Percentiles rank a stretch among this genome's conserved stretches.
Evolutionary conservation across 75 land plant genomes (phyloP).

Genomic region (Selaginella moellendorffii): DNA sequence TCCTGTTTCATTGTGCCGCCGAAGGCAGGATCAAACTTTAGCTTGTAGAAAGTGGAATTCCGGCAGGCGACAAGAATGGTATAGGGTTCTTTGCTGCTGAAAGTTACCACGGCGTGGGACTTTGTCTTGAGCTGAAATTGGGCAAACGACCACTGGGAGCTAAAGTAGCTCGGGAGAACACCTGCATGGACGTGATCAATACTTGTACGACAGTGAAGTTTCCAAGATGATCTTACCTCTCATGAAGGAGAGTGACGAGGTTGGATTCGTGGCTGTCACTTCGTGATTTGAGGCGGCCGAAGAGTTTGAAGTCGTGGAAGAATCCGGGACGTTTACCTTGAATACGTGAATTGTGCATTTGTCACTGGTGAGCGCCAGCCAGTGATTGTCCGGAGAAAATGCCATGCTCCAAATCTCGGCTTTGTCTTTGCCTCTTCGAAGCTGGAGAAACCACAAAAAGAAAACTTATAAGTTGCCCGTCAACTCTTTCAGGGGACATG

Average conservation of each 20-base stretch:
- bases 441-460: slow-evolving; percentile 25
- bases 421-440: slow-evolving; percentile 75
- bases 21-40: slow-evolving; percentile 48
- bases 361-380: slow-evolving; percentile 91
- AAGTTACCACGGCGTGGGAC: slow-evolving; percentile 50
- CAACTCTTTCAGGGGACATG: not conserved
- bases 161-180: slow-evolving; percentile 75
- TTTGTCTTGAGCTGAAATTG: slow-evolving; percentile 68
- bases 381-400: slow-evolving; percentile 59
- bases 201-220: not conserved
- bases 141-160: slow-evolving; percentile 91
- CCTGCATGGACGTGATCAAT: slow-evolving; percentile 24
- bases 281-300: too few relatives aligned
- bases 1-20: slow-evolving; percentile 63
- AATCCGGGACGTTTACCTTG: not conserved
- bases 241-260: not conserved
- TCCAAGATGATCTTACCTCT: not conserved
- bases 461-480: not conserved
- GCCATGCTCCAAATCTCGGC: slow-evolving; percentile 77
- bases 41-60: slow-evolving; percentile 65
- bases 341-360: slow-evolving; percentile 89
- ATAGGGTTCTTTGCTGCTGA: slow-evolving; percentile 54
- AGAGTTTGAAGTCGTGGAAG: too few relatives aligned
- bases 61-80: slow-evolving; percentile 54
- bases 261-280: not conserved